Base-by-base conservation (phyloP, 2,329 filamentous ascomycete species). In the Diaporthe caulivora region DNA sequence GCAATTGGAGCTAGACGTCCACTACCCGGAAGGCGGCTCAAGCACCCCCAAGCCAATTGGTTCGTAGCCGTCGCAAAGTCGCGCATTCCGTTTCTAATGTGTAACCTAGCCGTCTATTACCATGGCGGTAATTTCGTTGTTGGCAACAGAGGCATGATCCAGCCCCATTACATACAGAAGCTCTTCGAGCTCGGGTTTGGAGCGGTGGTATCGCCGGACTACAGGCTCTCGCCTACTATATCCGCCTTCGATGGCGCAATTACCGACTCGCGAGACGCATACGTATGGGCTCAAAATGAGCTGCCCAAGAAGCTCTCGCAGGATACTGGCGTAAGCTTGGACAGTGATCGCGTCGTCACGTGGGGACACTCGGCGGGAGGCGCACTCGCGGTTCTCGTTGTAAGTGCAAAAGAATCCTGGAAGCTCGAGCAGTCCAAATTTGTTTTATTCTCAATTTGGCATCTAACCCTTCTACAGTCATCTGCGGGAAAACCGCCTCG, bases 291-390 rank as follows among this genome's bases (percentile, higher is more conserved):
- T 3, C 54, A 57, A 10, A 34, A 31, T 15, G 54, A 57, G 54
- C 54, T 57, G 29, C 54, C 54, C 5, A 57, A 31, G 3, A 57
- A 57, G 54, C 21, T 57, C 9, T 17, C 54, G 18, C 9, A 57
- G 54, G 54, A 57, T 2, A 34, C 29, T 5, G 54, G 54, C 17
- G 54, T 57, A 17, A 57, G n/a, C 4, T n/a, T 57, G 54, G 54
- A 57, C 9, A 17, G 26, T 31, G 9, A 21, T 5, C 54, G 54
- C 29, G 18, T 57, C 18, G 54, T 57, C 17, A 57, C 54, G 4
- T 57, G 54, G 54, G 54, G 54, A 57, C 54, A 57, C 34, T 57
- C 54, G 2, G 54, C 54, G n/a, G 54, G 54, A 34, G 54, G 54
- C 26, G 54, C 54, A 29, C 29, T 57, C 3, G 54, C 54, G n/a